Evolutionary conservation across 2,329 filamentous ascomycete species (phyloP), one percentile per base, ranked within the genome.

Genomic region (Ophiostoma novo-ulmi): DNA sequence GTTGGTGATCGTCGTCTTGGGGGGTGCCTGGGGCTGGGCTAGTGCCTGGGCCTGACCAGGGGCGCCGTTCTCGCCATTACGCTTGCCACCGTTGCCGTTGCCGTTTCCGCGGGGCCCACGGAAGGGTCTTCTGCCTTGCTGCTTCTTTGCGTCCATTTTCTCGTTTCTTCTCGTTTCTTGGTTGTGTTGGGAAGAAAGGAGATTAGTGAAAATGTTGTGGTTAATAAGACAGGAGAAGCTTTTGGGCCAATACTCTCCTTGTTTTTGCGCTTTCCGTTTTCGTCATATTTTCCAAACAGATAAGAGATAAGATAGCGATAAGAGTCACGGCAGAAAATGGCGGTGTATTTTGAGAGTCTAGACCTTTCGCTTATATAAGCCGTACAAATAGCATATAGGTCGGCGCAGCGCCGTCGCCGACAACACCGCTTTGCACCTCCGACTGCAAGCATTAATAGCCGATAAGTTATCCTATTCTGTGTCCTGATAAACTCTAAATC

Each of bases 201-300:
- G 66, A 35, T 35, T 20, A 22, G 66, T 41, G 31, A n/a, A 11
- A 44, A 20, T 20, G 63, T 20, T 20, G 61, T 17, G 35, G 63
- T 41, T 13, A 22, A 61, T n/a, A 39, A 14, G 63, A 65, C 2
- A 41, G 64, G 64, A 39, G 20, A 44, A 38, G 41, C 66, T 26
- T 58, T 58, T 38, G 36, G 41, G 14, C 35, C 31, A 14, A 17
- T 38, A 20, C 52, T 58, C 22, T 22, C 52, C 52, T 58, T 58
- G 61, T 64, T 36, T 48, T 22, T 36, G 17, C 38, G 10, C 41
- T 55, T 68, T 17, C 66, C 17, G 26, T 68, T 55, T 68, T 35
- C 66, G 66, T 68, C 66, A 68, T 67, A 67, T 67, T 68, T 68
- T 68, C 31, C 65, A 31, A 26, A n/a, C 38, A 26, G 64, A 66